Percentiles rank a stretch among this genome's conserved stretches.
phyloP scores from a whole-genome alignment of 108 stramenopile species.

The Nitzschia sp. region DNA sequence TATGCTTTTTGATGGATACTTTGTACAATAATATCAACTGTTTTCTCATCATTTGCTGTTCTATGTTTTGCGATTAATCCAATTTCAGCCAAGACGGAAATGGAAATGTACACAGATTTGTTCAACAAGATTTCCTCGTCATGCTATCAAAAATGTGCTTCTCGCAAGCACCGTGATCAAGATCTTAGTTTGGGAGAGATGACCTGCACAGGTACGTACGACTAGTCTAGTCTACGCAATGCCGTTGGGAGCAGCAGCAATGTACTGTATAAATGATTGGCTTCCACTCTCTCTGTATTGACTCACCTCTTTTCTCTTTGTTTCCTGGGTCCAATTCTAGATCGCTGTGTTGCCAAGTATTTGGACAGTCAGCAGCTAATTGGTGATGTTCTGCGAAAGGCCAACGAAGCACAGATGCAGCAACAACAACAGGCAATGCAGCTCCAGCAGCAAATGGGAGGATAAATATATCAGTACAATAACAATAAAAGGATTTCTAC shows the following conservation, averaged over 20 bases:
- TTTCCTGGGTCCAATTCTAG: conserved; percentile 31
- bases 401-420: conserved; percentile 75
- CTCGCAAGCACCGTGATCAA: conserved; percentile 81
- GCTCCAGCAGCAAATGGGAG: conserved; percentile 75
- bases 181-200: conserved; percentile 95
- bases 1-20: no score
- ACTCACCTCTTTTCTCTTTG: no score
- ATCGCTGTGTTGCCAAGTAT: conserved; percentile 95
- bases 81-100: conserved; percentile 88
- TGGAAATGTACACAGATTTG: conserved; percentile 96
- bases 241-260: no score
- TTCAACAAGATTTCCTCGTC: conserved; percentile 92
- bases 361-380: conserved; percentile 91
- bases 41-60: no score
- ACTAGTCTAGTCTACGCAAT: no score
- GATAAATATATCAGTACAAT: conserved; percentile 13
- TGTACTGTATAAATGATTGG: no score
- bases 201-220: conserved; percentile 64
- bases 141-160: conserved; percentile 94
- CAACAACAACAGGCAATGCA: conserved; percentile 70
- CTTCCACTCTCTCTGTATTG: no score
- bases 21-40: no score
- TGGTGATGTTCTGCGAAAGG: conserved; percentile 81
- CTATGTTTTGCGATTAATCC: no score
- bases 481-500: not conserved